Evolutionary conservation across 192 early-diverging fungal genomes (phyloP).

Genomic region (Gamsiella multidivaricata): DNA sequence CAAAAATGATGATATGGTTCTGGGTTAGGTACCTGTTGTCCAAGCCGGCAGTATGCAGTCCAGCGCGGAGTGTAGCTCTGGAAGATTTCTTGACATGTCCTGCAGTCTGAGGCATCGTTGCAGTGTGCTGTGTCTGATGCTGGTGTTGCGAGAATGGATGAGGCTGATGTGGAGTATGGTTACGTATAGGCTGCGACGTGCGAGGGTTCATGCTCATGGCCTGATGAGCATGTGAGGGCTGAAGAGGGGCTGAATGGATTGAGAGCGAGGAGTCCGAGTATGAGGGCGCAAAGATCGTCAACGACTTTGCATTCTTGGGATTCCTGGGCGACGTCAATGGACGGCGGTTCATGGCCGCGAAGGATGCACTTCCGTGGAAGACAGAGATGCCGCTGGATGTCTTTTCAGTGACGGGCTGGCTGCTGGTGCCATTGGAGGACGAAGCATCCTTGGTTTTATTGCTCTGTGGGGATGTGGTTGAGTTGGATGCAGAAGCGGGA

Average conservation of each 20-base stretch:
- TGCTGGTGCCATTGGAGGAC: slow-evolving; percentile 17
- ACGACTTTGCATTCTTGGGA: slow-evolving; percentile 60
- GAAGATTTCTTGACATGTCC: slow-evolving; percentile 33
- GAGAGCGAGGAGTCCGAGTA: slow-evolving; percentile 57
- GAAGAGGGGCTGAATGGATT: slow-evolving; percentile 61
- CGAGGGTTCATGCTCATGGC: slow-evolving; percentile 49
- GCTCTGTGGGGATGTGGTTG: background rate
- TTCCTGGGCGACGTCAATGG: slow-evolving; percentile 55
- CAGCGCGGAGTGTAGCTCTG: slow-evolving; percentile 26
- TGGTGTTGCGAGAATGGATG: slow-evolving; percentile 41
- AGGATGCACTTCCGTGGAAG: slow-evolving; percentile 46
- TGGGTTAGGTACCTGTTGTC: slow-evolving; percentile 27
- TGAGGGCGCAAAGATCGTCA: slow-evolving; percentile 65
- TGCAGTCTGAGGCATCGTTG: slow-evolving; percentile 28
- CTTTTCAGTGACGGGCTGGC: slow-evolving; percentile 45
- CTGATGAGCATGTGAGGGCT: slow-evolving; percentile 53
- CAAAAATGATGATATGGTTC: background rate
- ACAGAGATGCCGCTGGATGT: slow-evolving; percentile 40
- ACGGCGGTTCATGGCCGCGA: slow-evolving; percentile 31
- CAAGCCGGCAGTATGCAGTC: slow-evolving; percentile 30
- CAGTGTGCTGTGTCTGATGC: slow-evolving; percentile 10
- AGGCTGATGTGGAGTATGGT: slow-evolving; percentile 33
- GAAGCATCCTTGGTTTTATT: slow-evolving; percentile 6
- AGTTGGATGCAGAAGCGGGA: slow-evolving; percentile 3
- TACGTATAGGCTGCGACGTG: slow-evolving; percentile 35